These are phyloP conservation scores for Globisporangium iwayamae DNA, from an alignment of 352 stramenopile species.

Conservation along the genomic window DNA sequence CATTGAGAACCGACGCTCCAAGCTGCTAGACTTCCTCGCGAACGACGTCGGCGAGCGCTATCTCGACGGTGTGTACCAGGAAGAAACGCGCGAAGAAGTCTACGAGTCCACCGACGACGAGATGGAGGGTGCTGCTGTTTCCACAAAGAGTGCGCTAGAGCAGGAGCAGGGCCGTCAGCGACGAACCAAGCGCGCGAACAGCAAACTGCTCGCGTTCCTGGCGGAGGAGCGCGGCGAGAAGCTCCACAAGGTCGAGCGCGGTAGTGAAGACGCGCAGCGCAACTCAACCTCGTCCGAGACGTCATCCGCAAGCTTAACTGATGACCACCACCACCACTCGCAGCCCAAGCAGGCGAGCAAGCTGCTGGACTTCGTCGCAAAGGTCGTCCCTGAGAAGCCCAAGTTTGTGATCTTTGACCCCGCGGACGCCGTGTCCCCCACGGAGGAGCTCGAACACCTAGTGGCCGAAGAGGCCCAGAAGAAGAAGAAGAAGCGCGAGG, in stretches of 20 bases:
- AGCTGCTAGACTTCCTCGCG: slow-evolving; percentile 71
- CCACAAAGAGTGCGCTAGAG: slow-evolving; percentile 4
- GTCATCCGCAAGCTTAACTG: slow-evolving; percentile 1
- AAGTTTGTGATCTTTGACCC: slow-evolving; percentile 59
- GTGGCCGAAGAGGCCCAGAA: slow-evolving; percentile 35
- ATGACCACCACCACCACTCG: not conserved
- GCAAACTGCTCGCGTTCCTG: slow-evolving; percentile 55
- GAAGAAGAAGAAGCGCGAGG: slow-evolving; percentile 43
- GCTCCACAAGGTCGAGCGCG: slow-evolving; percentile 30
- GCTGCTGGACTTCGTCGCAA: slow-evolving; percentile 57
- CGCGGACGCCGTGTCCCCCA: slow-evolving; percentile 30
- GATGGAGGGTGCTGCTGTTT: not conserved
- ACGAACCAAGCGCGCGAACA: slow-evolving; percentile 39
- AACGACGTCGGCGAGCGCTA: slow-evolving; percentile 71
- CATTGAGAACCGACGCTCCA: slow-evolving; percentile 45
- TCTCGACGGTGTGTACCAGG: slow-evolving; percentile 66
- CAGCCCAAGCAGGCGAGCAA: slow-evolving; percentile 23
- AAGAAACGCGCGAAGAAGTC: slow-evolving; percentile 41
- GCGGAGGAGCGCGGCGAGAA: slow-evolving; percentile 45
- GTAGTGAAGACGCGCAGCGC: slow-evolving; percentile 14
- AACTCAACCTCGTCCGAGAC: slow-evolving; percentile 28
- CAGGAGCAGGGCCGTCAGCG: slow-evolving; percentile 6
- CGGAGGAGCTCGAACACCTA: slow-evolving; percentile 33
- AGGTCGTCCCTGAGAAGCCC: slow-evolving; percentile 40
- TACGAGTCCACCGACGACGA: slow-evolving; percentile 21